Evolutionary conservation across 768 basidiomycete genomes (phyloP), one percentile per base, ranked within the genome.

Genomic region (Panaeolus cyanescens): DNA sequence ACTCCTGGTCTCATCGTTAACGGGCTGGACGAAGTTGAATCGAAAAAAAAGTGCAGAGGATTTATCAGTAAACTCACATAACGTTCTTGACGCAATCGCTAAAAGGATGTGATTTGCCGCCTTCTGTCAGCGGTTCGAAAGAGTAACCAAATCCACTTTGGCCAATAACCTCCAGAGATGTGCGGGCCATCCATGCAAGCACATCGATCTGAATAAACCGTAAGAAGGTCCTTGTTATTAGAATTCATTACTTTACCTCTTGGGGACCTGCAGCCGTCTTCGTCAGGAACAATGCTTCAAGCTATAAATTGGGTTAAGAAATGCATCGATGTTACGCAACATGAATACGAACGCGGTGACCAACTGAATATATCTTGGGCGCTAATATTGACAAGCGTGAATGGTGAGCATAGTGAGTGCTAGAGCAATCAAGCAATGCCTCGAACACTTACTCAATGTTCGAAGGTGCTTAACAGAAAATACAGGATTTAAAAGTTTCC

Each of bases 81-180:
- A 78, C 59, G 22, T 61, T 54, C 62, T 77, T 74, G 32, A 72
- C 67, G 10, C 75, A 70, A 17, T 59, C 37, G 19, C 65, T 67
- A 55, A 76, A 82, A 53, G 68, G 76, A 67, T 73, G 75, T 2
- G 62, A 61, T 12, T 59, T 60, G 4, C 62, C 61, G 13, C 73
- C 73, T 34, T 75, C 72, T 15, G 67, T 71, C 12, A 84, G 73
- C 0, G 75, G 61, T 60, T 81, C 80, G 50, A 82, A 80, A 15
- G 76, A 77, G 50, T 74, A 74, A 4, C 80, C 80, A 20, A 85
- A 71, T 2, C 83, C 82, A 22, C 76, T 79, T 70, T 80, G 80
- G 10, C 81, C 82, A 54, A 85, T 78, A 37, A 84, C 71, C 59
- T 85, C 83, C n/a, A 84, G 73, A 20, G 83, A 79, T 12, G 76